Evolutionary conservation across 768 basidiomycete genomes (phyloP), one percentile per base, ranked within the genome.

Genomic region (Boletus eberwhitei): DNA sequence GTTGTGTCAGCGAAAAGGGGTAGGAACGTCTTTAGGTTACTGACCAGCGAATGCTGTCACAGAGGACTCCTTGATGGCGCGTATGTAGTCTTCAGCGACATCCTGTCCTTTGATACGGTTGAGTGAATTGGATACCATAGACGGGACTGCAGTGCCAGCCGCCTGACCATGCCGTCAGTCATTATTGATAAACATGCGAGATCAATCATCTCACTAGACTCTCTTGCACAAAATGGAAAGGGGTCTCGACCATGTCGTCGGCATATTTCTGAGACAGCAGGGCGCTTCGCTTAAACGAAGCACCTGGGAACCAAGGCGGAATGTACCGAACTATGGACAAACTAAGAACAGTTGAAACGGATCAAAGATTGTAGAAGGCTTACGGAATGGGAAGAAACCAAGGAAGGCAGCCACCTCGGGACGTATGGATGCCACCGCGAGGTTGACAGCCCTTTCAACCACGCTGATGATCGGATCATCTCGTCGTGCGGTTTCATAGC

Each of bases 241-340:
- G 76, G 13, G 54, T 57, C 49, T 69, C 68, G 53, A 53, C 51
- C 66, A 58, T 61, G 19, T 51, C 67, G 8, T 55, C 41, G 3
- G 69, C 58, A 1, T 59, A 65, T 37, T 61, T 57, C 4, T 48
- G 57, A 13, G 57, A 69, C 1, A 59, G 40, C 21, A 58, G 2
- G 9, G 73, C 76, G 8, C 50, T 59, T 40, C 61, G 59, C 54
- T 73, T 68, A 45, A 75, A 74, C 0, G 65, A 65, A 9, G 70
- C 68, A 9, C 77, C 75, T 0, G 77, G 76, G 35, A 75, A 54
- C 76, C 76, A 78, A 3, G 67, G 42, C 5, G 76, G 76, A 16
- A 77, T 56, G 34, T 71, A 58, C 40, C 61, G 64, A 29, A 77
- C 73, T 75, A 43, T 6, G 9, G n/a, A 7, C 5, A 11, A 44